These are phyloP conservation scores for Zizania latifolia DNA, from an alignment of 176 grass and related monocot species.

Conservation along the genomic window DNA sequence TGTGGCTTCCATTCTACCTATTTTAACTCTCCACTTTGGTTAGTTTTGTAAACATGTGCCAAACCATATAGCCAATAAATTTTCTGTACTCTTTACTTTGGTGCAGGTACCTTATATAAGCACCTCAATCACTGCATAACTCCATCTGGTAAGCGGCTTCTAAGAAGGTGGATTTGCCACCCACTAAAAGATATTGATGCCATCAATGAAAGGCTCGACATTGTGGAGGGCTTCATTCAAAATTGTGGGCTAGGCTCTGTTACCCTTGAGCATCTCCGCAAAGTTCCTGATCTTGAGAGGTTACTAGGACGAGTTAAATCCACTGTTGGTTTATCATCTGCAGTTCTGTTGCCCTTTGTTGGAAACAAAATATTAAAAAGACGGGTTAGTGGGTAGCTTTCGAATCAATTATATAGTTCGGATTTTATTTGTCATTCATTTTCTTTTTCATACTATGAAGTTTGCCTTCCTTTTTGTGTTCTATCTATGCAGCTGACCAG, in stretches of 20 bases:
- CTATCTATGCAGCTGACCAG: not conserved
- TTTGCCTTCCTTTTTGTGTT: not conserved
- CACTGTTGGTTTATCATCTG: constrained; percentile 61
- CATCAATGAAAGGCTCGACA: constrained; percentile 65
- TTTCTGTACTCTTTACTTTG: constrained; percentile 14
- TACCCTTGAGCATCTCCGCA: constrained; percentile 47
- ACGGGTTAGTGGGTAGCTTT: constrained; percentile 46
- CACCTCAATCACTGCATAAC: constrained; percentile 88
- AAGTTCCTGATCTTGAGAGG: constrained; percentile 83
- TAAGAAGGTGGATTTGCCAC: constrained; percentile 92
- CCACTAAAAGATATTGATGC: constrained; percentile 66
- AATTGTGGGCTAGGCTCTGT: constrained; percentile 51
- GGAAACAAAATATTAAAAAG: constrained; percentile 71
- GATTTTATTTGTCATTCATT: not conserved
- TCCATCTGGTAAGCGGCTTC: constrained; percentile 73
- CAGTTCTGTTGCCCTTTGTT: constrained; percentile 53
- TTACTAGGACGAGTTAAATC: constrained; percentile 73
- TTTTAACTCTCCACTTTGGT: not conserved
- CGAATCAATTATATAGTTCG: not conserved
- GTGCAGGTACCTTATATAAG: constrained; percentile 83
- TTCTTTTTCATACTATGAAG: constrained; percentile 17
- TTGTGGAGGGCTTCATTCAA: constrained; percentile 78
- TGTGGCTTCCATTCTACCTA: not conserved
- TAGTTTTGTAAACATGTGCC: constrained; percentile 12
- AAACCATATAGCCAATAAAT: not conserved